These are phyloP conservation scores for Solanum sitiens DNA, from an alignment of 257 asterid genomes.

Conservation along the genomic window DNA sequence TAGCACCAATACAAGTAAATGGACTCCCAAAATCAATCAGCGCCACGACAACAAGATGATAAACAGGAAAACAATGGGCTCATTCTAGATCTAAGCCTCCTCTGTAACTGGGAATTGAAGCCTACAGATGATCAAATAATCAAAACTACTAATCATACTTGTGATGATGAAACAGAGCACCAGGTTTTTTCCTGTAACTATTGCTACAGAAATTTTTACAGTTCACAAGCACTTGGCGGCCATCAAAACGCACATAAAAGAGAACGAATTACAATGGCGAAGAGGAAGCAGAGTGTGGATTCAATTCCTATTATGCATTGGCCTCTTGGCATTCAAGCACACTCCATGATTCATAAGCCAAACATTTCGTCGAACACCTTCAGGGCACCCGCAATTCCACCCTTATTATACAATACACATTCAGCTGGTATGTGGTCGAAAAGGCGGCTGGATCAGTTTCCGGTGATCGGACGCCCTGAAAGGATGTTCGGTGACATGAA, in stretches of 20 bases:
- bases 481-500: background rate
- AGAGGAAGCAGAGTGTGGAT: background rate
- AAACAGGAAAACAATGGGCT: background rate
- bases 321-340: background rate
- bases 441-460: background rate
- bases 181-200: background rate
- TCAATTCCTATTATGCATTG: background rate
- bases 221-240: constrained; percentile 4
- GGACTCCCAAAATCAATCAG: background rate
- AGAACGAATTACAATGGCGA: background rate
- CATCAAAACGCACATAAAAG: constrained; percentile 5
- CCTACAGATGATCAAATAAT: background rate
- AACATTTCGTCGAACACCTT: background rate
- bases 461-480: background rate
- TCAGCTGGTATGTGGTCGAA: background rate
- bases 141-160: background rate
- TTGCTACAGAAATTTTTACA: background rate
- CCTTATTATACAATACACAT: background rate
- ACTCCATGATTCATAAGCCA: background rate
- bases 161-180: background rate
- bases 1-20: background rate
- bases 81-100: background rate
- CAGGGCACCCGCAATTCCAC: background rate
- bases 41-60: background rate
- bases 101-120: background rate